phyloP scores from a whole-genome alignment of 1,284 basidiomycete genomes.

The Pseudozyma pruni region DNA sequence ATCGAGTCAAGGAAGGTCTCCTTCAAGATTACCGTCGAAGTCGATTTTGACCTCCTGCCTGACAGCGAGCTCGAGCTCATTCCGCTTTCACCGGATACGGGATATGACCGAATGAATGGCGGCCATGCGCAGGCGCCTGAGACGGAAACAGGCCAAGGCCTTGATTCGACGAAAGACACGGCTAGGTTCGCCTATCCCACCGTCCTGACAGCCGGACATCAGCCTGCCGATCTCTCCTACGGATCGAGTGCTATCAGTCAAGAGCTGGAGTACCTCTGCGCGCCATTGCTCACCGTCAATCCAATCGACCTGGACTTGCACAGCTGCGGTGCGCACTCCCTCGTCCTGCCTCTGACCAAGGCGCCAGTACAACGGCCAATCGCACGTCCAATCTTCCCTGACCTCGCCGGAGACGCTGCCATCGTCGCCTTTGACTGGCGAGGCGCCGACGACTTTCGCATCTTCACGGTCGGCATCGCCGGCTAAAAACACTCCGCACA shows the following conservation, averaged over 20 bases:
- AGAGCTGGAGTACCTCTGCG: slow-evolving; percentile 53
- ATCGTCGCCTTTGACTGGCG: slow-evolving; percentile 53
- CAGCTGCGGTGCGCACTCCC: slow-evolving; percentile 28
- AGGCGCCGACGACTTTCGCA: slow-evolving; percentile 49
- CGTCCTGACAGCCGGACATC: neutral
- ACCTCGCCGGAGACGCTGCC: slow-evolving; percentile 35
- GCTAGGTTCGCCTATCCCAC: slow-evolving; percentile 16
- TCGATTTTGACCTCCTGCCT: slow-evolving; percentile 28
- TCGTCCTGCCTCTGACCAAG: slow-evolving; percentile 16
- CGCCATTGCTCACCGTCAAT: slow-evolving; percentile 26
- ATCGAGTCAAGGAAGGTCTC: slow-evolving; percentile 37
- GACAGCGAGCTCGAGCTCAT: slow-evolving; percentile 37
- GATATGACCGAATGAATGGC: slow-evolving; percentile 12
- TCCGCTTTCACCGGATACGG: slow-evolving; percentile 2
- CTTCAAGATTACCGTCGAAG: slow-evolving; percentile 18
- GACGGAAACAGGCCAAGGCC: slow-evolving; percentile 1
- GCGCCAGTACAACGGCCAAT: neutral
- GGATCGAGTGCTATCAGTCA: slow-evolving; percentile 14
- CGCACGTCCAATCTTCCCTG: slow-evolving; percentile 20
- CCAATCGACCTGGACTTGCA: slow-evolving; percentile 26
- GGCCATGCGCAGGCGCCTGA: neutral
- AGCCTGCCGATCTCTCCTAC: neutral
- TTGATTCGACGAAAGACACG: neutral
- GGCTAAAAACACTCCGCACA: slow-evolving; percentile 11
- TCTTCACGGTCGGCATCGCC: slow-evolving; percentile 45